These are phyloP conservation scores for Luzula sylvatica DNA, from an alignment of 176 grass and related monocot genomes.

Conservation along the genomic window DNA sequence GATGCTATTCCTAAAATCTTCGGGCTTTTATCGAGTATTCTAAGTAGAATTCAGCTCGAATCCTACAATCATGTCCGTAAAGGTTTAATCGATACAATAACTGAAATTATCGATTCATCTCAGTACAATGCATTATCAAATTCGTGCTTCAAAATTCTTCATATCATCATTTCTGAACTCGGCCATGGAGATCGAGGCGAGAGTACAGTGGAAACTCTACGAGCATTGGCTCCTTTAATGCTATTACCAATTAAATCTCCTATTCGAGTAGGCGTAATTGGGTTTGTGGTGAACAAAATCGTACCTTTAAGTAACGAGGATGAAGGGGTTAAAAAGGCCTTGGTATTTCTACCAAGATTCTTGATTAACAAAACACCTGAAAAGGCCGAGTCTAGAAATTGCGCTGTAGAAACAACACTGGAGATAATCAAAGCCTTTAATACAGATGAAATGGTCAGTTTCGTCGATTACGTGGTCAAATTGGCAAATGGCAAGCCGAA, in stretches of 20 bases:
- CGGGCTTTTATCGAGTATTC: slow-evolving; percentile 37
- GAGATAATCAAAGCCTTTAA: slow-evolving; percentile 44
- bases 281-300: slow-evolving; percentile 50
- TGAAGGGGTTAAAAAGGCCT: slow-evolving; percentile 44
- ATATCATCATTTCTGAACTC: slow-evolving; percentile 35
- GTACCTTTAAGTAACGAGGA: slow-evolving; percentile 50
- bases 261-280: slow-evolving; percentile 24
- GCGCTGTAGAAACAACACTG: slow-evolving; percentile 63
- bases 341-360: slow-evolving; percentile 55
- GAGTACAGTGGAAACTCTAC: slow-evolving; percentile 44
- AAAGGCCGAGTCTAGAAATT: slow-evolving; percentile 49
- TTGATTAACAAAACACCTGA: slow-evolving; percentile 64
- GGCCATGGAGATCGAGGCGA: slow-evolving; percentile 28
- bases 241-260: slow-evolving; percentile 33
- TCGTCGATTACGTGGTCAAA: slow-evolving; percentile 39
- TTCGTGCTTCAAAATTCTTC: slow-evolving; percentile 44
- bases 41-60: slow-evolving; percentile 47
- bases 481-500: slow-evolving; percentile 61
- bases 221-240: slow-evolving; percentile 30
- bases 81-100: slow-evolving; percentile 49
- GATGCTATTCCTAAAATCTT: slow-evolving; percentile 32
- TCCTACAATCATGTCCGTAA: slow-evolving; percentile 42
- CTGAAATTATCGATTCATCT: slow-evolving; percentile 21
- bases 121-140: slow-evolving; percentile 14
- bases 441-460: slow-evolving; percentile 23